A percentile compares a stretch with the other conserved stretches of the same genome.
phyloP scores from a whole-genome alignment of 176 grass and related monocot genomes.

The Aegilops sharonensis region DNA sequence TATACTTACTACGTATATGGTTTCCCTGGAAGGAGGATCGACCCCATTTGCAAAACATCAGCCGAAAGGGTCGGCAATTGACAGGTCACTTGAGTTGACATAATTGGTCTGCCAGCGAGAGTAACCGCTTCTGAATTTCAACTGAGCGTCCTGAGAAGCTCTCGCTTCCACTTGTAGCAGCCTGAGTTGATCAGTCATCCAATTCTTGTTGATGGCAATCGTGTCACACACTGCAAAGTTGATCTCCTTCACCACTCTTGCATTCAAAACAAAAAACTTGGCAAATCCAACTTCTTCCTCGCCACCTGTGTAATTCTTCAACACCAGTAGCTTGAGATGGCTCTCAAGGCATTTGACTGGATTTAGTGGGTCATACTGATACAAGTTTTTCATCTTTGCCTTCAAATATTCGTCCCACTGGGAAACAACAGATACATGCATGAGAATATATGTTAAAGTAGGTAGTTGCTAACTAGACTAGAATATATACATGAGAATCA shows the following conservation, averaged over 20 bases:
- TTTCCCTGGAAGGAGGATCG: no score
- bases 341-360: background rate
- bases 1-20: no score
- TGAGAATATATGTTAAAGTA: background rate
- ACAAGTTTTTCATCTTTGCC: background rate
- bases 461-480: background rate
- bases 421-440: background rate
- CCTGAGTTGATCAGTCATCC: background rate
- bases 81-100: background rate
- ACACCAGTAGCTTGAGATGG: no score
- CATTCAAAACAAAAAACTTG: background rate
- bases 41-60: no score
- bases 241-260: background rate
- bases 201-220: background rate
- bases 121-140: background rate
- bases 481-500: background rate
- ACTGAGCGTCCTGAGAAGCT: background rate
- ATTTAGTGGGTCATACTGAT: background rate
- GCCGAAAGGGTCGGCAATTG: background rate
- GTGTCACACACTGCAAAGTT: background rate
- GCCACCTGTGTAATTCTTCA: no score
- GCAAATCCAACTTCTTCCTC: no score
- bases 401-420: background rate
- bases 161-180: background rate
- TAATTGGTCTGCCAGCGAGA: background rate